Evolutionary conservation across 257 asterid genomes (phyloP).

Genomic region (Marsdenia floribunda): DNA sequence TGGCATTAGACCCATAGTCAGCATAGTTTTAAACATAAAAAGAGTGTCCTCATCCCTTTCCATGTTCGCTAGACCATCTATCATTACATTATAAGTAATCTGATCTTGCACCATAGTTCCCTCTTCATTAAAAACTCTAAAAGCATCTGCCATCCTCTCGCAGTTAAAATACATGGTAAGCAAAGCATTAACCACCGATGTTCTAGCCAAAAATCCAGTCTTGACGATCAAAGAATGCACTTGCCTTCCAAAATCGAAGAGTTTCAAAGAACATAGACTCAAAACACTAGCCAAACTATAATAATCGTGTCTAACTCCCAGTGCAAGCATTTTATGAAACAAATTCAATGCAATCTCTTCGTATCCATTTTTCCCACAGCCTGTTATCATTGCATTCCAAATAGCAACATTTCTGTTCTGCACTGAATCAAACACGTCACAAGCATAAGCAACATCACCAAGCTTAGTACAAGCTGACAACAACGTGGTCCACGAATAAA

Average conservation of each 20-base stretch:
- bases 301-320: conserved; percentile 57
- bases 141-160: conserved; percentile 38
- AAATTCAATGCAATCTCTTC: conserved; percentile 40
- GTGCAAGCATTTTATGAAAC: conserved; percentile 48
- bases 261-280: conserved; percentile 47
- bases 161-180: conserved; percentile 70
- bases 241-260: conserved; percentile 55
- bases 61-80: conserved; percentile 57
- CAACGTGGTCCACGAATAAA: conserved; percentile 66
- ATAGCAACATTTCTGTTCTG: conserved; percentile 48
- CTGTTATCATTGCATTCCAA: conserved; percentile 89
- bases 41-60: conserved; percentile 54
- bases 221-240: conserved; percentile 61
- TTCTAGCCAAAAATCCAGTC: conserved; percentile 46
- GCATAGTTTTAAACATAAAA: conserved; percentile 57
- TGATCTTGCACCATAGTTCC: conserved; percentile 38
- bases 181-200: conserved; percentile 72
- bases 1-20: conserved; percentile 40
- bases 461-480: conserved; percentile 64
- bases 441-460: conserved; percentile 60
- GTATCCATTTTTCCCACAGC: conserved; percentile 53
- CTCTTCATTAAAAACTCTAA: conserved; percentile 47
- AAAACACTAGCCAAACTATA: conserved; percentile 73
- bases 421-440: conserved; percentile 53
- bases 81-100: conserved; percentile 62